These are phyloP conservation scores for Flaveria trinervia DNA, from an alignment of 129 eudicot genomes.

Conservation along the genomic window DNA sequence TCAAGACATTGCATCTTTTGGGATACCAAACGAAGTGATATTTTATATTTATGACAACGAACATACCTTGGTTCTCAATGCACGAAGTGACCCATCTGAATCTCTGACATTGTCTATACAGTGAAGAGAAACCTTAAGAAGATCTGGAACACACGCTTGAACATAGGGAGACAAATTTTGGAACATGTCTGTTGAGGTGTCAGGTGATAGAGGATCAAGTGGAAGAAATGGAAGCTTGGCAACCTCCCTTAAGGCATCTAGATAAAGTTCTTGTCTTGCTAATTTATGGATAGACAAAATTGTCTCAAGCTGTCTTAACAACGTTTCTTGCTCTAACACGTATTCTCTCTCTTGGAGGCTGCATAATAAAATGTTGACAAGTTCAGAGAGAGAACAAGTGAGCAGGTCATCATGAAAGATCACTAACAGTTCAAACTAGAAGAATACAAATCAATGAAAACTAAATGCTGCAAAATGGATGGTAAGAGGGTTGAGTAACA, in stretches of 20 bases:
- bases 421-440: not conserved
- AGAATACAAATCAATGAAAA: not conserved
- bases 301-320: conserved; percentile 92
- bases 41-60: not conserved
- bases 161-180: conserved; percentile 74
- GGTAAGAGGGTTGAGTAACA: not conserved
- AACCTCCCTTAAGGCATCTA: conserved; percentile 85
- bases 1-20: not conserved
- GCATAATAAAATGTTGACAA: conserved; percentile 26
- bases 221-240: conserved; percentile 95
- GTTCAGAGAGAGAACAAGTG: conserved; percentile 7
- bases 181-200: conserved; percentile 53
- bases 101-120: conserved; percentile 82
- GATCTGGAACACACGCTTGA: conserved; percentile 96
- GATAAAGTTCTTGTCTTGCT: conserved; percentile 52
- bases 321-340: conserved; percentile 81
- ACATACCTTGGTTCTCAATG: conserved; percentile 83
- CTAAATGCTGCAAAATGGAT: not conserved
- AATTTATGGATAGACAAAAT: conserved; percentile 72
- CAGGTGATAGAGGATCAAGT: conserved; percentile 85
- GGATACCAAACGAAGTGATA: not conserved
- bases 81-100: conserved; percentile 94
- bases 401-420: conserved; percentile 11
- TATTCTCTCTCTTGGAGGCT: conserved; percentile 91
- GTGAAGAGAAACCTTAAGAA: conserved; percentile 84